Base-by-base conservation (phyloP, 1,284 basidiomycete genomes). In the Stereum hirsutum region DNA sequence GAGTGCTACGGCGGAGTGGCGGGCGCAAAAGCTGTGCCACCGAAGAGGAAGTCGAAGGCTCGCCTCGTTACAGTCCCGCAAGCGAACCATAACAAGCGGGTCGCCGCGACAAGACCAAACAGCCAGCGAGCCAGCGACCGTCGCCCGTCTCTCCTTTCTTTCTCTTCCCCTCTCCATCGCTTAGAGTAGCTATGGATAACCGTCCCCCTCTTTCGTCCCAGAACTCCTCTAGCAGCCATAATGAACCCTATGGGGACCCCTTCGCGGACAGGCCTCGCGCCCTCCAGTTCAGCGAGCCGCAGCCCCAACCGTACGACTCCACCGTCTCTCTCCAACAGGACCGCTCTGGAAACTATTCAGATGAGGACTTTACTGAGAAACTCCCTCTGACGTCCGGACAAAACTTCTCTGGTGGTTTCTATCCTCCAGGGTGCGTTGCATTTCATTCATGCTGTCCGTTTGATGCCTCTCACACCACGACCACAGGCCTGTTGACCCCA, bases 311-410 rank as follows among this genome's bases (percentile, higher is more conserved):
- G 2, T 66, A 62, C 50, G 72, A 78, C 44, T 82, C 79, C 57
- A 68, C 71, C 5, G 55, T 70, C 11, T 71, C 71, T 32, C 64
- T 85, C 10, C 66, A 72, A 15, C 69, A 71, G 39, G 76, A 78
- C 41, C 75, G 78, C 48, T 67, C 67, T 25, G 64, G 54, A 11
- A 48, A 57, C 32, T 75, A 76, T 51, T 70, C 65, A 11, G 81
- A 85, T 46, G 78, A 85, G 39, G 82, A 86, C 5, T 74, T 69
- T 49, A 57, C 74, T 30, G 86, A 89, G 62, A 88, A 88, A 54
- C 69, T 75, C 50, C 86, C 84, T 19, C 63, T 89, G 53, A 84
- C 74, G 26, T 64, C 63, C 34, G 74, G 71, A 25, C 66, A 78
- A 48, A 57, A 50, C 45, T 78, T 74, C 52, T 53, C 69, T 43